Evolutionary conservation across 371 early-diverging fungal genomes (phyloP).

Genomic region (Zychaea mexicana): DNA sequence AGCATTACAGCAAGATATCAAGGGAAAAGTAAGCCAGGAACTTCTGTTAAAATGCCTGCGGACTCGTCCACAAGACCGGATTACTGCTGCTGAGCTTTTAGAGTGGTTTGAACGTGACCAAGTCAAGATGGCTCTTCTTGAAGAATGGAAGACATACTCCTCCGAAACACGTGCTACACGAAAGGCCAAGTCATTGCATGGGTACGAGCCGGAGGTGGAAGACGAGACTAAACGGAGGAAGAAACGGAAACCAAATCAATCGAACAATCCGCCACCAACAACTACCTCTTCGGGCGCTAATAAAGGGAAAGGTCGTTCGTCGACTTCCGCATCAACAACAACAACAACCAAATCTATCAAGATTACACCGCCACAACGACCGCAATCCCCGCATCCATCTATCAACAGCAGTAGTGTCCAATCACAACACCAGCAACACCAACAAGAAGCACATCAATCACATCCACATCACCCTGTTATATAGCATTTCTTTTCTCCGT

Average conservation of each 20-base stretch:
- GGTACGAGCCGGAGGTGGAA: slow-evolving; percentile 18
- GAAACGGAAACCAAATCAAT: neutral
- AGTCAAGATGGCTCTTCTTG: slow-evolving; percentile 32
- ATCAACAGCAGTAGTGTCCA: neutral
- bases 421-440: neutral
- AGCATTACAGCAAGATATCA: slow-evolving; percentile 56
- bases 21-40: slow-evolving; percentile 50
- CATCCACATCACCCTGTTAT: neutral
- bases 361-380: neutral
- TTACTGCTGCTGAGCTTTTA: slow-evolving; percentile 45
- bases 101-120: slow-evolving; percentile 44
- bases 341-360: neutral
- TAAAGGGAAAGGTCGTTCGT: neutral
- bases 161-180: slow-evolving; percentile 43
- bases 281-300: neutral
- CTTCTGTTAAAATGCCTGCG: slow-evolving; percentile 53
- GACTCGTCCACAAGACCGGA: slow-evolving; percentile 53
- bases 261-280: neutral
- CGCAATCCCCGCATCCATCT: neutral
- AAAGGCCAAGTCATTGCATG: slow-evolving; percentile 32
- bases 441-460: neutral
- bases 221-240: neutral
- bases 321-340: neutral
- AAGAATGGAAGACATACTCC: slow-evolving; percentile 54
- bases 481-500: neutral